A percentile compares a stretch with the other conserved stretches of the same genome.
phyloP scores from a whole-genome alignment of 2,329 filamentous ascomycete genomes.

The Sclerotinia minor region DNA sequence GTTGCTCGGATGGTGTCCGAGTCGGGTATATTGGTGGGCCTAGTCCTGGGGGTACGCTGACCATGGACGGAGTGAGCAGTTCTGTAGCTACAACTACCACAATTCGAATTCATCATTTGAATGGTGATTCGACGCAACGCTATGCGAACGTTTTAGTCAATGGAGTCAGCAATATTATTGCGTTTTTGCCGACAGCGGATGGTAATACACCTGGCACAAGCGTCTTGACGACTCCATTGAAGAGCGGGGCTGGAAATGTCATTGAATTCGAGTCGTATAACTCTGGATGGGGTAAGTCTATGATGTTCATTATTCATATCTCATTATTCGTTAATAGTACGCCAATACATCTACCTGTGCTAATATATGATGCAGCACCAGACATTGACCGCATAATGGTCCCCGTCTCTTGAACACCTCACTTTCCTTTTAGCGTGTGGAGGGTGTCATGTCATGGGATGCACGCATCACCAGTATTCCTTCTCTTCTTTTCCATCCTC shows the following conservation, averaged over 20 bases:
- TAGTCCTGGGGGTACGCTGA: constrained; percentile 47
- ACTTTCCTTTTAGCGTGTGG: neutral
- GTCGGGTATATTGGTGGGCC: constrained; percentile 58
- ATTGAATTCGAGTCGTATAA: constrained; percentile 49
- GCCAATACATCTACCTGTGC: constrained; percentile 23
- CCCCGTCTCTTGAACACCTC: constrained; percentile 43
- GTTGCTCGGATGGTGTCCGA: constrained; percentile 51
- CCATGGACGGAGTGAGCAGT: constrained; percentile 50
- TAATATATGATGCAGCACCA: constrained; percentile 43
- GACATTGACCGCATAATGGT: constrained; percentile 58
- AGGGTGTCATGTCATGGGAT: neutral
- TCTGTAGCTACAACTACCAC: constrained; percentile 50
- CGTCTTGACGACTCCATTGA: constrained; percentile 50
- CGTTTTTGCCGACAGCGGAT: constrained; percentile 54
- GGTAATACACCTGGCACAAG: constrained; percentile 50
- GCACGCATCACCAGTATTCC: neutral
- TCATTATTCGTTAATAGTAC: neutral
- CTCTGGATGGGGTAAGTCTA: constrained; percentile 45
- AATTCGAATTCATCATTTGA: constrained; percentile 56
- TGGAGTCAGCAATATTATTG: constrained; percentile 50
- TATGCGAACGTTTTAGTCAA: constrained; percentile 59
- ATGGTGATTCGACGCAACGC: constrained; percentile 55
- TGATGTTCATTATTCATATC: neutral
- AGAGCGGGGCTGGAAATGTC: constrained; percentile 49
- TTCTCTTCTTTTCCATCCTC: constrained; percentile 23